Evolutionary conservation across 2,329 filamentous ascomycete species (phyloP), one percentile per base, ranked within the genome.

Genomic region (Chaetomiaceae sp.): DNA sequence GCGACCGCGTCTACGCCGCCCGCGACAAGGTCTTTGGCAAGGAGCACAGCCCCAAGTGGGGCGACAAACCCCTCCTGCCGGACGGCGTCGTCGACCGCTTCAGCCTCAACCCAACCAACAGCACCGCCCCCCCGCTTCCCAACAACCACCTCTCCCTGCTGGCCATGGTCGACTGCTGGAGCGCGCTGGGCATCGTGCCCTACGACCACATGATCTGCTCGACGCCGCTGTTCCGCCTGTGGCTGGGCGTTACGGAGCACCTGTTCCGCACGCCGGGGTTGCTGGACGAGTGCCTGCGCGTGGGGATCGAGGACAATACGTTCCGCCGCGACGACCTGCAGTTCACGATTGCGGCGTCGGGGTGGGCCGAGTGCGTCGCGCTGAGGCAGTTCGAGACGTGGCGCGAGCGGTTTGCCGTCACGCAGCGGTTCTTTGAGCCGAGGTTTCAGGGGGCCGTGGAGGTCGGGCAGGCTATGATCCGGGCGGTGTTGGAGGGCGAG

Each of bases 191-290:
- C 30, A 99, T 96, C 62, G 87, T 95, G 42, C 93, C 93, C 0
- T 99, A 99, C 68, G 92, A 99, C 70, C 95, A 99, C 74, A 99
- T 99, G 91, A 95, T 99, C 60, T 99, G 93, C 73, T 96, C 90
- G 48, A 99, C 93, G 34, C 93, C 93, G 73, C 81, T 97, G 41
- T 99, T 99, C 75, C 87, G 93, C 44, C 82, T 99, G 58, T 96
- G 93, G 82, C 80, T 99, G 30, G 93, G 93, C 50, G 95, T 96
- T n/a, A 92, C 91, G 1, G 93, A 99, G 71, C 92, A 95, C 66
- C 77, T 99, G 33, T 99, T 96, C 74, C 85, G 90, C 58, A 90
- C 91, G 63, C 77, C 81, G 16, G 81, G 79, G 3, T 75, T 96
- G 46, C 81, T 99, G 13, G 86, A 95, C 44, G 89, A 93, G 65